phyloP scores from a whole-genome alignment of 176 grass and related monocot genomes.

The sorghum (Sorghum bicolor) region Sorghum_bicolor_NCBIv3 NC_012879.2:56110001-56110500 shows the following conservation, averaged over 20 bases:
- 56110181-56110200: conserved; percentile 2
- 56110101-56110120: neutral
- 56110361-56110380: neutral
- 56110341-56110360: neutral
- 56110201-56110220: neutral
- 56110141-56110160: neutral
- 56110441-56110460: conserved; percentile 10
- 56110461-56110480: conserved; percentile 26
- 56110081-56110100: conserved; percentile 9
- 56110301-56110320: neutral
- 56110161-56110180: neutral
- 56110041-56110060: neutral
- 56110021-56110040: neutral
- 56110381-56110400: neutral
- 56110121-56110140: neutral
- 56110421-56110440: conserved; percentile 26
- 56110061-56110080: conserved; percentile 19
- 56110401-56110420: conserved; percentile 39
- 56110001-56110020: conserved; percentile 23
- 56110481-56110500: conserved; percentile 48
- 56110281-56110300: conserved; percentile 10
- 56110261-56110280: neutral
- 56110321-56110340: neutral
- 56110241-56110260: neutral
- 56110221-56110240: neutral